A percentile compares a stretch with the other conserved stretches of the same genome.
phyloP scores from a whole-genome alignment of 371 early-diverging fungal genomes.

The Lichtheimia ornata region DNA sequence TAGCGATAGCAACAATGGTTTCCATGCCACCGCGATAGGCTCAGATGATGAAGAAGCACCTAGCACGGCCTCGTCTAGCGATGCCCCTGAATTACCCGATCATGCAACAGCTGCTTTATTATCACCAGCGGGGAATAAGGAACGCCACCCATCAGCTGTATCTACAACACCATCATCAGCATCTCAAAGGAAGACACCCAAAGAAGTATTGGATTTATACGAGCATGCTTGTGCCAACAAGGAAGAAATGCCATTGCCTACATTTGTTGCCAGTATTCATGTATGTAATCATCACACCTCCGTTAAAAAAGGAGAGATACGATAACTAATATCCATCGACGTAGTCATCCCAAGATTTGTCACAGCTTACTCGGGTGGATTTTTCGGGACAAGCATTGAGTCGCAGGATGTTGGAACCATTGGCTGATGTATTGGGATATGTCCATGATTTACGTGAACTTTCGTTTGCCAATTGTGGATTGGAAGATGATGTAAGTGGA shows the following conservation, averaged over 20 bases:
- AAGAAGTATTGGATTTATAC: slow-evolving; percentile 30
- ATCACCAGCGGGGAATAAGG: slow-evolving; percentile 12
- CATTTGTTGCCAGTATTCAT: slow-evolving; percentile 33
- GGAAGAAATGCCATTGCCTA: slow-evolving; percentile 54
- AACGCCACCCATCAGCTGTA: neutral
- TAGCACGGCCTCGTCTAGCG: neutral
- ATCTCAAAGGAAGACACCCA: slow-evolving; percentile 22
- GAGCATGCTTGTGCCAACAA: slow-evolving; percentile 54
- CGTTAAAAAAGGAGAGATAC: slow-evolving; percentile 18
- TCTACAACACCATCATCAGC: neutral
- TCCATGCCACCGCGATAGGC: neutral
- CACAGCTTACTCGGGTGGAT: slow-evolving; percentile 43
- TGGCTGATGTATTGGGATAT: slow-evolving; percentile 62
- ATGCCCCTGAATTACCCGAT: slow-evolving; percentile 12
- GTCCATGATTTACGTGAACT: slow-evolving; percentile 60
- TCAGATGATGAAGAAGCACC: slow-evolving; percentile 10
- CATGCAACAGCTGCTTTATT: slow-evolving; percentile 7
- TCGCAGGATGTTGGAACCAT: slow-evolving; percentile 51
- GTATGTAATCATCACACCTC: neutral
- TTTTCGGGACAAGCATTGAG: slow-evolving; percentile 41
- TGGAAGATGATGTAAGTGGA: slow-evolving; percentile 65
- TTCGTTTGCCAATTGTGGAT: slow-evolving; percentile 54
- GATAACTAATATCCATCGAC: slow-evolving; percentile 12
- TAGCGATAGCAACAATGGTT: neutral
- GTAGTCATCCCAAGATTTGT: neutral